Evolutionary conservation across 805 yeast species (phyloP).

Genomic region (Ogataea neopini): DNA sequence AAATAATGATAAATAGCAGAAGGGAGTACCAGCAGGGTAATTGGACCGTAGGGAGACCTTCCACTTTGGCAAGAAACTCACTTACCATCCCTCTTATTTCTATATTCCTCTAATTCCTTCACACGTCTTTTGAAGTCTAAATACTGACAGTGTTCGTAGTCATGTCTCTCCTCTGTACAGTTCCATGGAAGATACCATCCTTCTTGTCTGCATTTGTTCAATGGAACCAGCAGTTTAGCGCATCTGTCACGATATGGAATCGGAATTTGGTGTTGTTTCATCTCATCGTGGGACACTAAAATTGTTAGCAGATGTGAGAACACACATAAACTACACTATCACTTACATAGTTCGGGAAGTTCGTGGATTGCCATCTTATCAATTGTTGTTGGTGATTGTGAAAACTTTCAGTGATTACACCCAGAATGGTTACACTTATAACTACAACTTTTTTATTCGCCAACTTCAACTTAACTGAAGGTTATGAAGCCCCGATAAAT

Average conservation of each 20-base stretch:
- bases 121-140: slow-evolving; percentile 80
- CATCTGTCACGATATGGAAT: slow-evolving; percentile 82
- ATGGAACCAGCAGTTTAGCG: slow-evolving; percentile 61
- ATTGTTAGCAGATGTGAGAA: slow-evolving; percentile 1
- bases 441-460: slow-evolving; percentile 6
- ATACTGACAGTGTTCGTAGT: slow-evolving; percentile 82
- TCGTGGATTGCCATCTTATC: slow-evolving; percentile 36
- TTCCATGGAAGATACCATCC: slow-evolving; percentile 64
- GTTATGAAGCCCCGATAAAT: slow-evolving; percentile 3
- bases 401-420: no score
- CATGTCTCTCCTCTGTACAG: slow-evolving; percentile 77
- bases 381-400: not conserved
- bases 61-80: no score
- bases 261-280: slow-evolving; percentile 78
- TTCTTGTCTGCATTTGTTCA: slow-evolving; percentile 62
- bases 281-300: slow-evolving; percentile 78
- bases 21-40: no score
- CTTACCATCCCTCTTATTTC: slow-evolving; percentile 40
- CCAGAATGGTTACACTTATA: not conserved
- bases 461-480: not conserved
- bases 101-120: slow-evolving; percentile 61
- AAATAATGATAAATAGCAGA: not conserved
- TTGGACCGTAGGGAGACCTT: no score
- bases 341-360: slow-evolving; percentile 46
- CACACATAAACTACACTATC: not conserved